Evolutionary conservation across 208 protist species (phyloP), one percentile per base, ranked within the genome.

Genomic region (Leishmania amazonensis): DNA sequence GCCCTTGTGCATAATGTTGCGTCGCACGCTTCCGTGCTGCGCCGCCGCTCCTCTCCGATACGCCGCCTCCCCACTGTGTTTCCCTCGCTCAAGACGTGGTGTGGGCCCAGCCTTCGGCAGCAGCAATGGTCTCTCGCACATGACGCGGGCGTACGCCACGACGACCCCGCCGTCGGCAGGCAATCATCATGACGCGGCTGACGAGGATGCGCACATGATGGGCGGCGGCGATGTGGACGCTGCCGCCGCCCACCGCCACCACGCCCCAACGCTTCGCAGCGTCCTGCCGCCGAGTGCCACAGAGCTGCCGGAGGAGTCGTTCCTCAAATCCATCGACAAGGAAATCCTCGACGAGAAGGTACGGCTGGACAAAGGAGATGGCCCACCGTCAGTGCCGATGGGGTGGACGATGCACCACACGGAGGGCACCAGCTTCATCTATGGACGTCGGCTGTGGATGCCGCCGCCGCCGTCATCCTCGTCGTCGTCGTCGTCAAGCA

Each of bases 271-370:
- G 24, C 81, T 89, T 7, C 91, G 92, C 17, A 81, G 68, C 24
- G 78, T 88, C 4, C 81, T 91, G 15, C 87, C 91, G 6, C 94
- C 92, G 9, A 89, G 82, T 42, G 92, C 86, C 11, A 72, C 88
- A 8, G 89, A 93, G 31, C 83, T 94, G 75, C 91, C 94, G 0
- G 91, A 95, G 78, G 78, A 70, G 31, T 85, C 84, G 67, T 91
- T 97, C 65, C 81, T 97, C 13, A 93, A 95, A 82, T 97, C 92
- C 78, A 91, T 97, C 60, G 88, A 95, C 51, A 97, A 97, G 76
- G 94, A 97, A 79, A 95, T 96, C 17, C 78, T 92, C 68, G 94
- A 97, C 75, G 94, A 97, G 82, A 85, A 90, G 80, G 85, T 93
- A 31, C 89, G 93, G 3, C 82, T 96, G 35, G 93, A 96, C 76